Percentiles rank a stretch among this genome's conserved stretches.
Evolutionary conservation across 1,284 basidiomycete genomes (phyloP).

Genomic region (Anthracocystis walkeri): DNA sequence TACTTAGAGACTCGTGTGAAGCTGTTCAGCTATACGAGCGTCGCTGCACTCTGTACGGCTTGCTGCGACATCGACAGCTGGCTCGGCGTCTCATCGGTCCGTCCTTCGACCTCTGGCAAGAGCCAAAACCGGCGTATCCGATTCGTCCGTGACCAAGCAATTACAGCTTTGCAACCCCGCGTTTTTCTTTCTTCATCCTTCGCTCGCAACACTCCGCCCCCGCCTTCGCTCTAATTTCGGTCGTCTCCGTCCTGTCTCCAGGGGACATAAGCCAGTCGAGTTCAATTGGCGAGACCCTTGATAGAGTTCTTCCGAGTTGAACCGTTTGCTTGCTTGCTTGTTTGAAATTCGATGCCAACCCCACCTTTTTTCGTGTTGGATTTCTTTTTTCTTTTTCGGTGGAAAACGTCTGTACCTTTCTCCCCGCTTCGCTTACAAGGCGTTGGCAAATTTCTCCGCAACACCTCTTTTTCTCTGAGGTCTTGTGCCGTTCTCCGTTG

Average conservation of each 20-base stretch:
- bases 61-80: too few species aligned
- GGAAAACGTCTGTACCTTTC: too few species aligned
- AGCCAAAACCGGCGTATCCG: neutral
- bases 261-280: neutral
- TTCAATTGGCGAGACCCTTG: neutral
- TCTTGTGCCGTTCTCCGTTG: neutral
- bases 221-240: neutral
- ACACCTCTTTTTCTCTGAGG: neutral
- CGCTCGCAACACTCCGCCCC: neutral
- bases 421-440: neutral
- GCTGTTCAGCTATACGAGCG: too few species aligned
- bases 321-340: neutral
- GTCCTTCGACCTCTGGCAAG: too few species aligned
- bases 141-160: neutral
- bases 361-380: neutral
- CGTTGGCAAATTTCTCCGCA: slow-evolving; percentile 4
- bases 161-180: neutral
- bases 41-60: too few species aligned
- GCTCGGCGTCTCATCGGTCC: too few species aligned
- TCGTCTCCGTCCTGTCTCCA: slow-evolving; percentile 1
- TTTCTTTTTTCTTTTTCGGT: neutral
- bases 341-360: neutral
- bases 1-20: too few species aligned
- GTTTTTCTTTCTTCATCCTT: neutral
- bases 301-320: neutral